Base-by-base conservation (phyloP, 2,329 filamentous ascomycete species). In the Chalaropsis thielavioides region DNA sequence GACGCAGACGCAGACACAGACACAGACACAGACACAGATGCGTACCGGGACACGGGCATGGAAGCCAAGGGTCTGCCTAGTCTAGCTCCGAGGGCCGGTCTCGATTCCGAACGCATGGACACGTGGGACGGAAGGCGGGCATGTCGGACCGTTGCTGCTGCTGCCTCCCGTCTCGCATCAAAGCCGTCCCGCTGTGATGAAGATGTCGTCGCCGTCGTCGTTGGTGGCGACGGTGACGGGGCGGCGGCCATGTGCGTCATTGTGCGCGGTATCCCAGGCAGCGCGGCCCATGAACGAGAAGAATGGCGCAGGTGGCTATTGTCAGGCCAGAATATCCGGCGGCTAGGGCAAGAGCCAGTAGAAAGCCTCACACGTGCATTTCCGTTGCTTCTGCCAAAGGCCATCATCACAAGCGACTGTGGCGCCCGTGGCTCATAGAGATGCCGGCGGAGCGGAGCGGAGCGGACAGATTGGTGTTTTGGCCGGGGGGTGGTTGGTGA, bases 291-390 rank as follows among this genome's bases (percentile, higher is more conserved):
- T 13, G n/a, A 11, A 27, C 24, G 51, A 31, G 27, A 7, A 35
- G 51, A 22, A 17, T 13, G 15, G 51, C 17, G 27, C 27, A 56
- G 27, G 22, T 31, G 51, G 15, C 24, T 56, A n/a, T 31, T 2
- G 27, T 56, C 15, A 17, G 7, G 24, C 27, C 51, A n/a, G 27
- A 31, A 31, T 56, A n/a, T 35, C 27, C n/a, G n/a, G n/a, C 51
- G 13, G 51, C 22, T 56, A 31, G 51, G 22, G 51, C 27, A 13
- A 54, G 58, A n/a, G 15, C 27, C 10, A 43, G 63, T 22, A 3
- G 56, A 51, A 38, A 65, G 63, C 35, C 56, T 65, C 58, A 49
- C 58, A 24, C 41, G 44, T 31, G 41, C 63, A 44, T 61, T 65
- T 24, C 41, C 35, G 27, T 65, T 65, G 31, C 56, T 38, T 51